Percentiles rank a stretch among this genome's conserved stretches.
Evolutionary conservation across 805 yeast genomes (phyloP).

Genomic region (Yarrowia sp.): DNA sequence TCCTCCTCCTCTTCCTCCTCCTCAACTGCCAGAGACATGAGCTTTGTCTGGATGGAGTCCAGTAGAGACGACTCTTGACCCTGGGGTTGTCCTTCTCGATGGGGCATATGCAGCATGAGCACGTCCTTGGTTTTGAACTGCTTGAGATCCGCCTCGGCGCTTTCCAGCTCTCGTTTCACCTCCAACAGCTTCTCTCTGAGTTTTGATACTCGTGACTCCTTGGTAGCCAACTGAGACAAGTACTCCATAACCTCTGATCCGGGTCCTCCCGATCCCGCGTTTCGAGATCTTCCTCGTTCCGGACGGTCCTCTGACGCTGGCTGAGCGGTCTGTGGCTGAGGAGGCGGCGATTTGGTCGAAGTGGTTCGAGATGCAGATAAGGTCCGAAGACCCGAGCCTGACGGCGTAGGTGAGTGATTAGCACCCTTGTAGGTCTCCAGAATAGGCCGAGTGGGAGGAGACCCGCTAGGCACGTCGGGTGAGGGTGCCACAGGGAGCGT

Average conservation of each 20-base stretch:
- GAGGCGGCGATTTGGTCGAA: slow-evolving; percentile 9
- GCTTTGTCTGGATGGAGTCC: slow-evolving; percentile 14
- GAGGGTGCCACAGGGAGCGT: slow-evolving; percentile 20
- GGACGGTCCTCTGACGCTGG: not conserved
- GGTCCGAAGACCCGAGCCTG: not conserved
- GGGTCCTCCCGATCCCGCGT: not conserved
- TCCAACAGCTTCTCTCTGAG: slow-evolving; percentile 36
- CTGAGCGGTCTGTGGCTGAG: not conserved
- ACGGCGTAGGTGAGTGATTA: slow-evolving; percentile 11
- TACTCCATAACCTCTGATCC: slow-evolving; percentile 28
- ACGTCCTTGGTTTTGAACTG: slow-evolving; percentile 35
- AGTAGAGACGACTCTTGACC: not conserved
- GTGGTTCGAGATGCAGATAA: slow-evolving; percentile 3
- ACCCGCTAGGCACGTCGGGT: not conserved
- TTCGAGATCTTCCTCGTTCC: not conserved
- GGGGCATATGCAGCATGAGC: slow-evolving; percentile 28
- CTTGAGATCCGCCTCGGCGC: slow-evolving; percentile 41
- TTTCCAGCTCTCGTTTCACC: slow-evolving; percentile 37
- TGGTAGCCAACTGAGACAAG: slow-evolving; percentile 41
- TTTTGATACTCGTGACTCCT: slow-evolving; percentile 42
- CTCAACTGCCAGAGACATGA: slow-evolving; percentile 5
- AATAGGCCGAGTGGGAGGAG: not conserved
- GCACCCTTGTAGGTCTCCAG: not conserved
- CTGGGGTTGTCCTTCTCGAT: slow-evolving; percentile 5
- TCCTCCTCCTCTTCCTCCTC: slow-evolving; percentile 6